Evolutionary conservation across 352 stramenopile genomes (phyloP).

Genomic region (Phytophthora gonapodyides): DNA sequence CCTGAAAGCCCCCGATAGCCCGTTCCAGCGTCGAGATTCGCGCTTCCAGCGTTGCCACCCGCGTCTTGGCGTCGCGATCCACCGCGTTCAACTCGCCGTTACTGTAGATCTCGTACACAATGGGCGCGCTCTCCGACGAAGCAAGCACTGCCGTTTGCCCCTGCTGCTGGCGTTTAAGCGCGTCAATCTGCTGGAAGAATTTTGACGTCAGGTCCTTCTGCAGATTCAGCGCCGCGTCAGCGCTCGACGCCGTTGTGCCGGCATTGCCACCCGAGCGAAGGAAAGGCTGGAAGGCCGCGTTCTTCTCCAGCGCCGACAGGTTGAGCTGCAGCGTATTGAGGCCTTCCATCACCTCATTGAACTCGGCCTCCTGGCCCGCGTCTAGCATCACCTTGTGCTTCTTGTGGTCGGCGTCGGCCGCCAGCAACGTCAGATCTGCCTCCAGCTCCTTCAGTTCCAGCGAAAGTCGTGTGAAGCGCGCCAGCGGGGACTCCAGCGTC

Average conservation of each 20-base stretch:
- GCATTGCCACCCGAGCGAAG: constrained; percentile 29
- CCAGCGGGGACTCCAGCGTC: constrained; percentile 64
- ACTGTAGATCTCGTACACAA: constrained; percentile 85
- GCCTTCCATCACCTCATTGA: constrained; percentile 65
- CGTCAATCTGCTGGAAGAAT: constrained; percentile 75
- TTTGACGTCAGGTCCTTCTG: constrained; percentile 72
- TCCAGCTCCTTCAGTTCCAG: constrained; percentile 78
- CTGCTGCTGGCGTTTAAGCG: constrained; percentile 53
- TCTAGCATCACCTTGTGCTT: constrained; percentile 63
- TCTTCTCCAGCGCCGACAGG: constrained; percentile 62
- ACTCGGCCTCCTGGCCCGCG: constrained; percentile 67
- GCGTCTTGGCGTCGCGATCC: constrained; percentile 67
- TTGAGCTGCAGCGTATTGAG: constrained; percentile 68
- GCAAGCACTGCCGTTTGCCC: constrained; percentile 14
- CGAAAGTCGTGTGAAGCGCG: constrained; percentile 69
- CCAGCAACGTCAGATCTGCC: constrained; percentile 60
- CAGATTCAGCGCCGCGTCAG: constrained; percentile 53
- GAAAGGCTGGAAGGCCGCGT: constrained; percentile 61
- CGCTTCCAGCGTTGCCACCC: constrained; percentile 60
- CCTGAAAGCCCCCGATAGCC: constrained; percentile 57
- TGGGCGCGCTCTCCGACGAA: constrained; percentile 34
- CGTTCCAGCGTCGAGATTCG: constrained; percentile 65
- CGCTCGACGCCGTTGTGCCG: constrained; percentile 17
- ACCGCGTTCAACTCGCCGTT: constrained; percentile 74
- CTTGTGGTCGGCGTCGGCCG: constrained; percentile 41